phyloP scores from a whole-genome alignment of 805 yeast species.

The Hanseniaspora singularis region DNA sequence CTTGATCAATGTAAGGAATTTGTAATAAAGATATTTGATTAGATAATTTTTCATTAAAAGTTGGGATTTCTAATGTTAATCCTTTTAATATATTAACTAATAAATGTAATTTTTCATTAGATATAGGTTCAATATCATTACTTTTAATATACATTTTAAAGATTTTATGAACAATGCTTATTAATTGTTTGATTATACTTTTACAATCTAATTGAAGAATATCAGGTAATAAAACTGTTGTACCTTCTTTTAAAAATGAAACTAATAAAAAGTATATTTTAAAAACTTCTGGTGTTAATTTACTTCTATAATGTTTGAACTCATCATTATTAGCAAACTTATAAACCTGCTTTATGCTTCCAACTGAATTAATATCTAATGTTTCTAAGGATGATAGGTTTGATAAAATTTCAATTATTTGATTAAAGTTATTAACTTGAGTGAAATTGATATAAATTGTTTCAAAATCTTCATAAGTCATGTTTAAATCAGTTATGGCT shows the following conservation, averaged over 20 bases:
- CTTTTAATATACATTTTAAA: neutral
- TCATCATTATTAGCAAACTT: neutral
- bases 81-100: neutral
- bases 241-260: neutral
- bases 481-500: neutral
- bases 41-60: neutral
- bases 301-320: neutral
- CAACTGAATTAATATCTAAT: neutral
- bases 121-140: neutral
- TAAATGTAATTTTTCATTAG: neutral
- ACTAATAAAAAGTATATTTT: conserved; percentile 7
- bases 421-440: neutral
- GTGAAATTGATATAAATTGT: neutral
- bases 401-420: conserved; percentile 1
- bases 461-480: neutral
- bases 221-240: neutral
- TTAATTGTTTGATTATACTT: neutral
- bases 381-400: conserved; percentile 4
- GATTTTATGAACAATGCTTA: neutral
- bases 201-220: conserved; percentile 8
- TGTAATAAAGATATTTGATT: conserved; percentile 1
- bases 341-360: conserved; percentile 1
- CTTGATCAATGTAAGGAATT: conserved; percentile 12
- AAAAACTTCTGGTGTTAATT: conserved; percentile 8
- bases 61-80: conserved; percentile 8